A percentile compares a stretch with the other conserved stretches of the same genome.
phyloP scores from a whole-genome alignment of 2,329 filamentous ascomycete species.

The Cladophialophora immunda region DNA sequence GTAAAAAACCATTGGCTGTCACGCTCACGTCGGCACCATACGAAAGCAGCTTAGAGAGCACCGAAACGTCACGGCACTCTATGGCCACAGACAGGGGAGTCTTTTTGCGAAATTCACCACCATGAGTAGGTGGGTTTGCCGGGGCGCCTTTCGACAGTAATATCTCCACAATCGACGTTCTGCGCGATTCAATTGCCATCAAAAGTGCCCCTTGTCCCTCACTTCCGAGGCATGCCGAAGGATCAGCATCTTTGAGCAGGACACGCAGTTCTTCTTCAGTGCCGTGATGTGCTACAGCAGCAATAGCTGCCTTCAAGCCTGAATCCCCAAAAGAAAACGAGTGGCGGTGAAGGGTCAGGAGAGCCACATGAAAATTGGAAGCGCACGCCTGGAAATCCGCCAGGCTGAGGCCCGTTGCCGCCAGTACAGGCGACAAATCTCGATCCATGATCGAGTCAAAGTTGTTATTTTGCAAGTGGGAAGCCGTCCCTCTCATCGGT shows the following conservation, averaged over 20 bases:
- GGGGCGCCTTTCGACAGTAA: background rate
- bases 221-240: background rate
- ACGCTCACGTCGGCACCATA: background rate
- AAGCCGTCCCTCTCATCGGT: too few relatives aligned
- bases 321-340: background rate
- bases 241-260: background rate
- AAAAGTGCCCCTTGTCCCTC: background rate
- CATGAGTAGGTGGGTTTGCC: too few relatives aligned
- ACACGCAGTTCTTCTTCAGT: background rate
- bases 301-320: background rate
- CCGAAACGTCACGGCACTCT: background rate
- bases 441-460: background rate
- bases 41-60: background rate
- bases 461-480: background rate
- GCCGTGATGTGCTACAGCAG: background rate
- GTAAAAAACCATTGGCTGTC: too few relatives aligned
- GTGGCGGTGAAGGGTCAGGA: background rate
- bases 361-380: background rate
- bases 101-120: too few relatives aligned
- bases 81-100: background rate
- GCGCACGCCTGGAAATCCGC: background rate
- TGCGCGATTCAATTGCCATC: background rate
- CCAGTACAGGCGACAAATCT: background rate
- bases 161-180: background rate
- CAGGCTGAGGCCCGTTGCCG: background rate